Conservation (phyloP, 306 rosid genomes). For the Canavalia gladiata region DNA sequence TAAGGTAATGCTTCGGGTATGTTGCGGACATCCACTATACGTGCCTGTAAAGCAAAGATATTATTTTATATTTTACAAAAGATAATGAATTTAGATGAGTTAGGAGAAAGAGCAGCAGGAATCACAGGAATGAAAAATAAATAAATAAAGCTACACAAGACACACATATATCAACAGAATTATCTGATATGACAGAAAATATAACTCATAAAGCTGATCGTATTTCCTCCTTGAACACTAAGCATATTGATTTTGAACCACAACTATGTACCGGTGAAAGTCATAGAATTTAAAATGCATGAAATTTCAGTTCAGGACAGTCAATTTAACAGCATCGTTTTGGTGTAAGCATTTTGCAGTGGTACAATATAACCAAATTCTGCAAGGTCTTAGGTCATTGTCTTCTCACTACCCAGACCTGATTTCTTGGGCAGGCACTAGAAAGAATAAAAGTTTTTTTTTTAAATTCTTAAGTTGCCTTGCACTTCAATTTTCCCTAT, state of each 20-base stretch:
- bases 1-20: constrained; percentile 97
- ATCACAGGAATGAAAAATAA: neutral
- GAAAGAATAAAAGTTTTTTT: neutral
- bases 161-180: too few species aligned
- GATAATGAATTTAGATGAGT: constrained; percentile 25
- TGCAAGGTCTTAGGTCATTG: neutral
- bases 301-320: constrained; percentile 10
- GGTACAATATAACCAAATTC: neutral
- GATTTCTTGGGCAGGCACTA: constrained; percentile 5
- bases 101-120: constrained; percentile 29
- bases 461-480: constrained; percentile 14
- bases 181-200: neutral
- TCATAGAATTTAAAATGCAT: constrained; percentile 1
- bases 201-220: constrained; percentile 1
- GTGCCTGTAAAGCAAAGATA: constrained; percentile 65
- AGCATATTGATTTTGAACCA: constrained; percentile 30
- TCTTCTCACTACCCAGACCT: neutral
- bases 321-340: neutral
- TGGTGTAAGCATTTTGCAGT: too few species aligned
- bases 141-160: neutral
- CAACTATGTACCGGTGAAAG: neutral
- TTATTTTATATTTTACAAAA: constrained; percentile 37
- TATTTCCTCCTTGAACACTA: constrained; percentile 20
- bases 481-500: constrained; percentile 17
- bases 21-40: constrained; percentile 82